Percentiles rank a stretch among this genome's conserved stretches.
These are phyloP conservation scores for Lepidium didymum DNA, from an alignment of 345 rosid species.

Conservation along the genomic window DNA sequence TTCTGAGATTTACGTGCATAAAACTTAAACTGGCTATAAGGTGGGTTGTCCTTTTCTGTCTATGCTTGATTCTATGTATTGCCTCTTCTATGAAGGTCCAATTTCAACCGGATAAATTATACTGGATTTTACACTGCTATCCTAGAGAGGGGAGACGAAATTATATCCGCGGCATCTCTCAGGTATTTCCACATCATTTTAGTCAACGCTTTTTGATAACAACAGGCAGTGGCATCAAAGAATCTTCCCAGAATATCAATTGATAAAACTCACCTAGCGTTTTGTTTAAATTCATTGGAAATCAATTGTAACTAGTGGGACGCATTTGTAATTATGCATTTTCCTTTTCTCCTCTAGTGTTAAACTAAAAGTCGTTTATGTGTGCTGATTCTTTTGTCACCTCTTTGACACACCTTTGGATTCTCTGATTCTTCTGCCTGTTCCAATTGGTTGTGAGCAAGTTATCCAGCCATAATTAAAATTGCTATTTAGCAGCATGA, in stretches of 20 bases:
- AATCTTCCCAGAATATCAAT: not conserved
- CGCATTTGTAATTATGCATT: not conserved
- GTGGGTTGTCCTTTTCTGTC: not conserved
- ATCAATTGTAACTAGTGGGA: not conserved
- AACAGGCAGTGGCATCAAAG: not conserved
- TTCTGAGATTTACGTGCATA: not conserved
- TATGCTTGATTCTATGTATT: not conserved
- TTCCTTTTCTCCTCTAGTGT: not conserved
- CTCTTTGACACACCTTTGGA: not conserved
- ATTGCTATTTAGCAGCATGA: not conserved
- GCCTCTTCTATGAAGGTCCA: conserved; percentile 25
- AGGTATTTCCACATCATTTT: conserved; percentile 13
- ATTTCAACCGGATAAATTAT: conserved; percentile 31
- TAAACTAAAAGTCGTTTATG: not conserved
- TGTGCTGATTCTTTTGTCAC: not conserved
- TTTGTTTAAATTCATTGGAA: not conserved
- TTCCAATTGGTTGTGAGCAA: not conserved
- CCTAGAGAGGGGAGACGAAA: conserved; percentile 33
- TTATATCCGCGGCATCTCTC: conserved; percentile 34
- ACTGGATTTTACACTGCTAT: conserved; percentile 35
- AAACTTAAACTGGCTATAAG: not conserved
- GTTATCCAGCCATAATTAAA: not conserved
- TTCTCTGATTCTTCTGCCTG: not conserved
- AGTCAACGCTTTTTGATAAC: not conserved
- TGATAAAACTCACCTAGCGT: not conserved